Evolutionary conservation across 2,329 filamentous ascomycete species (phyloP).

Genomic region (Xylariaceae sp.): DNA sequence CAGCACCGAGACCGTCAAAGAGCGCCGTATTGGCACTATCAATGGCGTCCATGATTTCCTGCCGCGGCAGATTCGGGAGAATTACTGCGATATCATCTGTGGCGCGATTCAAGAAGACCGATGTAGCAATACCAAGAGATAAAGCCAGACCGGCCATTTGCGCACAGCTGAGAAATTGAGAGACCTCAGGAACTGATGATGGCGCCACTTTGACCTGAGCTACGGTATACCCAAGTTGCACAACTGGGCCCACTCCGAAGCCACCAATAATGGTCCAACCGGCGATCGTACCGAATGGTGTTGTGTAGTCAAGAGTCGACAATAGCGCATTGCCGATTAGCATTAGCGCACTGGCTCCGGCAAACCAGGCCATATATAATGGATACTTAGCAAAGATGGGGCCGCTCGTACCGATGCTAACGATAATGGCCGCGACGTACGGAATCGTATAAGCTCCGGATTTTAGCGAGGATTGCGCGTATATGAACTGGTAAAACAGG

Average conservation of each 20-base stretch:
- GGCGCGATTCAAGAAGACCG: slow-evolving; percentile 23
- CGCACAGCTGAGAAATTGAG: slow-evolving; percentile 18
- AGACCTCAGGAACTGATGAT: background rate
- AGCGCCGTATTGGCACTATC: slow-evolving; percentile 3
- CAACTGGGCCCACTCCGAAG: slow-evolving; percentile 10
- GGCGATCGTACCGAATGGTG: slow-evolving; percentile 5
- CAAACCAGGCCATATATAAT: slow-evolving; percentile 15
- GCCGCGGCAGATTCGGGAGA: slow-evolving; percentile 2
- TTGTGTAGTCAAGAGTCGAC: slow-evolving; percentile 15
- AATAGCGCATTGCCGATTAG: slow-evolving; percentile 5
- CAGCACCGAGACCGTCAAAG: background rate
- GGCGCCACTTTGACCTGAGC: slow-evolving; percentile 15
- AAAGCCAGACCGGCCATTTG: slow-evolving; percentile 25
- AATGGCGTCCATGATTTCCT: slow-evolving; percentile 8
- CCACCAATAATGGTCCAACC: slow-evolving; percentile 20
- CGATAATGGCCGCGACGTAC: slow-evolving; percentile 14
- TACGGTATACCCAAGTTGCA: slow-evolving; percentile 21
- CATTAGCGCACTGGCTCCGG: slow-evolving; percentile 11
- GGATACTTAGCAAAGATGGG: slow-evolving; percentile 19
- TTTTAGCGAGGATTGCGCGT: background rate
- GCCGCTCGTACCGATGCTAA: background rate
- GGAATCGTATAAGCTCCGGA: slow-evolving; percentile 12
- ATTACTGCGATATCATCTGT: slow-evolving; percentile 17
- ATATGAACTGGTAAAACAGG: slow-evolving; percentile 19
- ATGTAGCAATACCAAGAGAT: slow-evolving; percentile 23